These are phyloP conservation scores for Botrytis porri DNA, from an alignment of 2,329 filamentous ascomycete species.

Conservation along the genomic window DNA sequence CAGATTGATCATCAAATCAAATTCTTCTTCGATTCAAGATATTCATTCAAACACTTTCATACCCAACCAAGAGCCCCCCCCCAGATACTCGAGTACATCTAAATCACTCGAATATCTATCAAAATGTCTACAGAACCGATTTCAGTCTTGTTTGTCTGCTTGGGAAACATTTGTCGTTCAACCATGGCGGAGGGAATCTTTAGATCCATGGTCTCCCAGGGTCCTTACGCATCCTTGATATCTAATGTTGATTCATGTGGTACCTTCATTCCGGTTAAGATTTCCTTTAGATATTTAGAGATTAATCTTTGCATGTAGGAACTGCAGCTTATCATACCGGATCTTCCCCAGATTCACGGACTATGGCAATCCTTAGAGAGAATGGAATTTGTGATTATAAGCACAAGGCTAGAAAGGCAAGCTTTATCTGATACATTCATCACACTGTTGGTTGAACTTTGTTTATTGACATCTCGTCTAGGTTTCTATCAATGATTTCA, in stretches of 20 bases:
- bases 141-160: conserved; percentile 89
- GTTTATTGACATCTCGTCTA: conserved; percentile 33
- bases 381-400: conserved; percentile 75
- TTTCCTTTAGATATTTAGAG: not conserved
- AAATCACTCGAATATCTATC: not conserved
- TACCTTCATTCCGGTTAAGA: conserved; percentile 41
- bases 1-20: conserved; percentile 3
- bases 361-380: conserved; percentile 70
- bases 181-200: conserved; percentile 98
- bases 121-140: conserved; percentile 40
- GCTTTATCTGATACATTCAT: conserved; percentile 21
- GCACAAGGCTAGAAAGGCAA: conserved; percentile 73
- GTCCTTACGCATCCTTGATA: conserved; percentile 59
- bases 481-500: conserved; percentile 67
- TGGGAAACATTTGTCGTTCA: conserved; percentile 92
- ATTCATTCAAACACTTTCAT: not conserved
- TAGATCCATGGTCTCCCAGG: conserved; percentile 62
- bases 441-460: not conserved
- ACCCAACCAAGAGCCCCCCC: not conserved
- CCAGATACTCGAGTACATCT: not conserved
- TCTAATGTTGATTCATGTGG: conserved; percentile 80
- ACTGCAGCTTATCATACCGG: conserved; percentile 78
- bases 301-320: not conserved
- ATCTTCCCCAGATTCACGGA: conserved; percentile 74
- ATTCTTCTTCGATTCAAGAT: not conserved